Percentiles rank a stretch among this genome's conserved stretches.
Conservation (phyloP, 805 yeast species). For the Candida cerambycidarum region DNA sequence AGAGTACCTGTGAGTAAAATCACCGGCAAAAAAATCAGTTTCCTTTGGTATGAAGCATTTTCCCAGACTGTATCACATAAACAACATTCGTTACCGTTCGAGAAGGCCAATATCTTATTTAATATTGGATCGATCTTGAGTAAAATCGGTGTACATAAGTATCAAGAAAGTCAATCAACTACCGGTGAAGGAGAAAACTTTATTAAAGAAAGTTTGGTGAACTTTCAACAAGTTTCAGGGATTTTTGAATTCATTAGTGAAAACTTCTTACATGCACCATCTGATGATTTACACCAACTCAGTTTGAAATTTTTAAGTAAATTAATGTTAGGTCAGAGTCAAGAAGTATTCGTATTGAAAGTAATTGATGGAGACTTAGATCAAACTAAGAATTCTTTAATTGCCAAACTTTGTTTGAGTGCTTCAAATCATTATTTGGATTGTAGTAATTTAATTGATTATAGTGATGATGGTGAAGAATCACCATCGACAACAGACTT, state of each 20-base stretch:
- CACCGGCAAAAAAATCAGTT: conserved; percentile 47
- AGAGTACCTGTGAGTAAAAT: conserved; percentile 66
- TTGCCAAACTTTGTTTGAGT: conserved; percentile 72
- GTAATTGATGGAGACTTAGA: conserved; percentile 52
- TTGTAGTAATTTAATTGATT: conserved; percentile 28
- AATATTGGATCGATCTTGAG: conserved; percentile 70
- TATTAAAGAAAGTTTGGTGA: conserved; percentile 57
- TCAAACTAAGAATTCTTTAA: conserved; percentile 60
- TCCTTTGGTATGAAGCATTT: conserved; percentile 82
- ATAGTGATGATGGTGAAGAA: conserved; percentile 8
- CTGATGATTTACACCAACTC: conserved; percentile 69
- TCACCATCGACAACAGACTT: conserved; percentile 16
- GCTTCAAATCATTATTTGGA: conserved; percentile 56
- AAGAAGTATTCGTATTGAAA: conserved; percentile 74
- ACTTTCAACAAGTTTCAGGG: conserved; percentile 77
- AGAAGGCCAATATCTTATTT: conserved; percentile 81
- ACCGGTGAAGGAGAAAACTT: conserved; percentile 35
- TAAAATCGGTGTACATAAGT: conserved; percentile 42
- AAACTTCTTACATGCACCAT: conserved; percentile 87
- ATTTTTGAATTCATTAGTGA: conserved; percentile 69
- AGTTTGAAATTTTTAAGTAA: conserved; percentile 62
- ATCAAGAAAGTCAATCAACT: conserved; percentile 26
- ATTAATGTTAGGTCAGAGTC: conserved; percentile 83
- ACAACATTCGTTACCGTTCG: conserved; percentile 85
- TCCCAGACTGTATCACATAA: conserved; percentile 44